phyloP scores from a whole-genome alignment of 805 yeast genomes.

The Wickerhamomyces ciferrii region DNA sequence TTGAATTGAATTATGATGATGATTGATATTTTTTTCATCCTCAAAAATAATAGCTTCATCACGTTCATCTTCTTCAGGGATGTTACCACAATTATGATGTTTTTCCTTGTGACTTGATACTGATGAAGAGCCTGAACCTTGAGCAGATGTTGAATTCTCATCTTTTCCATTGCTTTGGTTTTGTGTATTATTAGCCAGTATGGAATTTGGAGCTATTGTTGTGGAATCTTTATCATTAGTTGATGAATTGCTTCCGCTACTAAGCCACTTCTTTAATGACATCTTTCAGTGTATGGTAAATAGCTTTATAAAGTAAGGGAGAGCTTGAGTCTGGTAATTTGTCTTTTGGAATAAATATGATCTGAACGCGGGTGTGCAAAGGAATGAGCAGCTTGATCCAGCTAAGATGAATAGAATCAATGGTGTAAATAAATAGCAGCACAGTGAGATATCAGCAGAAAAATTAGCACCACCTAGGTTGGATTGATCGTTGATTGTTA shows the following conservation, averaged over 20 bases:
- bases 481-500: too few species aligned
- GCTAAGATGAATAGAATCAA: too few species aligned
- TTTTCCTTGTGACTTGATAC: background rate
- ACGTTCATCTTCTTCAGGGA: background rate
- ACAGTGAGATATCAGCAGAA: too few species aligned
- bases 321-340: too few species aligned
- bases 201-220: background rate
- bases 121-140: background rate
- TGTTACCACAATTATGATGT: background rate
- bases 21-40: background rate
- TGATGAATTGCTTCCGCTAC: constrained; percentile 2
- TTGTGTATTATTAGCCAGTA: background rate
- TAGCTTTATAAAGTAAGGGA: too few species aligned
- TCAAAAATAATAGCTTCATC: background rate
- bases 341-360: too few species aligned
- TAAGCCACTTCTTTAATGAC: constrained; percentile 18
- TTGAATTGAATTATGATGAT: background rate
- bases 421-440: too few species aligned
- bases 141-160: background rate
- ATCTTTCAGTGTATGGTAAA: background rate
- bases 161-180: too few species aligned
- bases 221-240: constrained; percentile 4
- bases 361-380: too few species aligned
- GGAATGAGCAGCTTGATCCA: too few species aligned
- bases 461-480: too few species aligned